A percentile compares a stretch with the other conserved stretches of the same genome.
These are phyloP conservation scores for Graphilbum sp. DNA, from an alignment of 2,329 filamentous ascomycete species.

Conservation along the genomic window DNA sequence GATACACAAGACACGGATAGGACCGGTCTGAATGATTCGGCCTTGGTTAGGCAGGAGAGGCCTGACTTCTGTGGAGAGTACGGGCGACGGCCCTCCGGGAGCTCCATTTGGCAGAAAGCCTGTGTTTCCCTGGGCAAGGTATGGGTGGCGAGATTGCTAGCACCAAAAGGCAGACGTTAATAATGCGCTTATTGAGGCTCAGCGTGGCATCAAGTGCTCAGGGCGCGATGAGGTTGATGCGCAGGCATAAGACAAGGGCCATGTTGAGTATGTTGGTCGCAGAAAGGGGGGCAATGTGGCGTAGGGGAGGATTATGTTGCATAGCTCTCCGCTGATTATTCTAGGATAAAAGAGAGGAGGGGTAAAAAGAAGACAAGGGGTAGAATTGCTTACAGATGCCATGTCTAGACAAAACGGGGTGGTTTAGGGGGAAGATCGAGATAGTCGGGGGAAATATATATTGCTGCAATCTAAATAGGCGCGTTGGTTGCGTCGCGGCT, in stretches of 20 bases:
- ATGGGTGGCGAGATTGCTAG: slow-evolving; percentile 22
- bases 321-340: no score
- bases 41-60: slow-evolving; percentile 53
- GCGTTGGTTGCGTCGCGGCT: no score
- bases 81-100: slow-evolving; percentile 23
- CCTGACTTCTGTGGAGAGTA: slow-evolving; percentile 40
- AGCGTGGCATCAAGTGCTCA: no score
- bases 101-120: slow-evolving; percentile 50
- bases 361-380: background rate
- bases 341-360: no score
- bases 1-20: slow-evolving; percentile 52
- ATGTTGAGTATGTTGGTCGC: no score
- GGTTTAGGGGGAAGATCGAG: background rate
- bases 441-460: no score
- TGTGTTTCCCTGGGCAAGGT: slow-evolving; percentile 22
- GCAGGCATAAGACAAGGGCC: no score
- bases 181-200: no score
- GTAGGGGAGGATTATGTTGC: no score
- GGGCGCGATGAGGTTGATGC: no score
- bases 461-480: no score
- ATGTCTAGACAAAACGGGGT: no score
- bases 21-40: slow-evolving; percentile 47
- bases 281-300: background rate
- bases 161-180: background rate
- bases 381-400: slow-evolving; percentile 6